Evolutionary conservation across 768 basidiomycete species (phyloP).

Genomic region (Paxillus involutus): DNA sequence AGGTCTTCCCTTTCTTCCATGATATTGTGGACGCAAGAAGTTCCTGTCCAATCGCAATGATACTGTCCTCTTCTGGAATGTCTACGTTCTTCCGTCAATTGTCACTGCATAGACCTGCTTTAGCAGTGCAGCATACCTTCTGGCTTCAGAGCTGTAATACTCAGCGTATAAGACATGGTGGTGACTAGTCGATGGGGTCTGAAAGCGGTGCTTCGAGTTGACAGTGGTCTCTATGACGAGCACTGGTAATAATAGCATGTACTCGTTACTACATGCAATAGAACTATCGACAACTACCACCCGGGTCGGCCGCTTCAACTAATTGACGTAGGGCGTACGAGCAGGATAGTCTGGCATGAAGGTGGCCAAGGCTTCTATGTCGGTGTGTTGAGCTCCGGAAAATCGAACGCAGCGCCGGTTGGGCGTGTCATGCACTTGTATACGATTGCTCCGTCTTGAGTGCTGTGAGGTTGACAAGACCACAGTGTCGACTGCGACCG

Average conservation of each 20-base stretch:
- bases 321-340: not conserved
- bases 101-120: not conserved
- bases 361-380: not conserved
- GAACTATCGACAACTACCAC: slow-evolving; percentile 1
- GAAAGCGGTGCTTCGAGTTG: not conserved
- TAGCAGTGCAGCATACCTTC: slow-evolving; percentile 31
- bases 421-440: slow-evolving; percentile 5
- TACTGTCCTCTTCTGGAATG: slow-evolving; percentile 58
- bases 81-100: slow-evolving; percentile 35
- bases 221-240: not conserved
- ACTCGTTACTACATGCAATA: slow-evolving; percentile 14
- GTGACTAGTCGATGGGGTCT: not conserved
- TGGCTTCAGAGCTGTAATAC: slow-evolving; percentile 37
- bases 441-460: slow-evolving; percentile 14
- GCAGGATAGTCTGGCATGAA: not conserved
- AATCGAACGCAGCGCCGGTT: not conserved
- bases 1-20: slow-evolving; percentile 73
- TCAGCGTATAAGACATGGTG: slow-evolving; percentile 37
- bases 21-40: slow-evolving; percentile 54
- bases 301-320: not conserved
- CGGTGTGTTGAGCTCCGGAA: not conserved
- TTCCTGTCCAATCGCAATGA: slow-evolving; percentile 52
- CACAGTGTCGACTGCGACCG: slow-evolving; percentile 88
- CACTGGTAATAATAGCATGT: slow-evolving; percentile 16
- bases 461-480: slow-evolving; percentile 63